Evolutionary conservation across 1,139 yeast genomes (phyloP), one percentile per base, ranked within the genome.

Genomic region (Lodderomyces orthopsilosis): DNA sequence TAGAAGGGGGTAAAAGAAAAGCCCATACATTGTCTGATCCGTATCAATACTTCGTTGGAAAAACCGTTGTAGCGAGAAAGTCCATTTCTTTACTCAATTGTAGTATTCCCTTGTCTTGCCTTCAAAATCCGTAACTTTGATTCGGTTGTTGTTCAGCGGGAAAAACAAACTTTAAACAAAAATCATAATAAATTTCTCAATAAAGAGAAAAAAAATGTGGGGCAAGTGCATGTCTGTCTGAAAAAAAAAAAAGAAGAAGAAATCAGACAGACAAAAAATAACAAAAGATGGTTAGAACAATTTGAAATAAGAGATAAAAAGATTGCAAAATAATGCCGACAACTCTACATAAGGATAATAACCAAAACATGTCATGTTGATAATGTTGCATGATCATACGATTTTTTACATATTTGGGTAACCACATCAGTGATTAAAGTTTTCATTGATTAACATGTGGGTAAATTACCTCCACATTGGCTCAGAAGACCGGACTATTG

Each of bases 181-280:
- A 28, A 9, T 15, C 3, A 30, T 12, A 30, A 17, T 3, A 17
- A 30, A 8, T 9, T 24, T n/a, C 12, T n/a, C 12, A 27, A 27
- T 7, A n/a, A 27, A 27, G 13, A 27, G 4, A 15, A 15, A 5
- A 14, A 30, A 15, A 30, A 15, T 30, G 34, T 30, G 34, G 34
- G 34, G 34, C 34, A 30, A 30, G 15, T 6, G 19, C 6, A 7
- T 30, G 34, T 30, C 34, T 30, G 34, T 30, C 34, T 30, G 34
- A 30, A 15, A 15, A 6, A 24, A 9, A 24, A 9, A 24, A 4
- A 24, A 10, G n/a, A 24, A 10, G 10, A 10, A 5, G 14, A 5
- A 4, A 27, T 13, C 17, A 27, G 32, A n/a, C 32, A 27, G 32
- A 27, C 14, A 27, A n/a, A n/a, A 13, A 27, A 30, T 15, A 24